Evolutionary conservation across 345 rosid species (phyloP), one percentile per base, ranked within the genome.

Genomic region (Linum tenue): DNA sequence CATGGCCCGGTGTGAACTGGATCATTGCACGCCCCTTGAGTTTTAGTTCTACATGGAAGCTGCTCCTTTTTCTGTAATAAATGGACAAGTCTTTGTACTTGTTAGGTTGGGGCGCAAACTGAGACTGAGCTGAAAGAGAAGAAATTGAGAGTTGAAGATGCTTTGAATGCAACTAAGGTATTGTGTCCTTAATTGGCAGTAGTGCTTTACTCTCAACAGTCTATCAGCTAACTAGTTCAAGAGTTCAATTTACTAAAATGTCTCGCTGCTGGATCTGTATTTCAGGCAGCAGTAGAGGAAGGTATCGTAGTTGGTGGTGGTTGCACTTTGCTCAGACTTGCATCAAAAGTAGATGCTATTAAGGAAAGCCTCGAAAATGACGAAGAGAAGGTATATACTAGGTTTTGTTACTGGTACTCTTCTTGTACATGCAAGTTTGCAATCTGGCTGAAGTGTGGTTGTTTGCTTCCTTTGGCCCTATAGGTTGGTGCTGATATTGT

Each of bases 351-450:
- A 5, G 64, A 62, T 44, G 73, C 70, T 31, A 74, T 92, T 55
- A 92, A 79, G 79, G 90, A 79, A 11, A 69, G 77, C 37, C 96
- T 94, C 64, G 85, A 68, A 0, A 90, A 86, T 66, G 97, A 90
- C 39, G 99, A 94, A 77, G 95, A 94, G 61, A 94, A 88, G 95
- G 98, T 89, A 48, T 22, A 1, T 0, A 22, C 1, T 22, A 0
- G 31, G 31, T 22, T 22, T 22, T 22, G 31, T 22, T 22, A 22
- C 0, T 22, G 31, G 31, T 22, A 22, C 31, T 22, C 31, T 22
- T 22, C 31, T 22, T 22, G 31, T 22, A 22, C 31, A 22, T 22
- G 31, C 31, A 22, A 22, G 31, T 22, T 22, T 22, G 31, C 31
- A 22, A 22, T 38, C 43, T 22, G 31, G 4, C 15, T 39, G 22